Percentiles rank a stretch among this genome's conserved stretches.
These are phyloP conservation scores for Hansenula lynferdii DNA, from an alignment of 1,139 yeast species.

Conservation along the genomic window DNA sequence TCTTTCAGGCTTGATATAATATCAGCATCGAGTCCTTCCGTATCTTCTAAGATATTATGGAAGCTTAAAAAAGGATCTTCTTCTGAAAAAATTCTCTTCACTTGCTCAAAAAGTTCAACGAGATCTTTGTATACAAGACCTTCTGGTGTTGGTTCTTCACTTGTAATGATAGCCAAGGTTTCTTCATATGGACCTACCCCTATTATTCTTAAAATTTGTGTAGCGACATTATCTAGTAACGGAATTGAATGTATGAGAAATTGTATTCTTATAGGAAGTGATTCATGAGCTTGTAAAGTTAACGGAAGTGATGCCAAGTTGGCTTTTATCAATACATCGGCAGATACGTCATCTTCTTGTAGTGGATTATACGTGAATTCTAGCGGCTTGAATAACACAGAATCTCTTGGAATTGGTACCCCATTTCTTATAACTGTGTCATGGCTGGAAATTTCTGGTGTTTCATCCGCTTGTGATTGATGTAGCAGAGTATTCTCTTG, in stretches of 20 bases:
- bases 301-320: conserved; percentile 57
- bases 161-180: conserved; percentile 66
- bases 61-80: conserved; percentile 66
- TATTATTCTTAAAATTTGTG: conserved; percentile 65
- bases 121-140: conserved; percentile 66
- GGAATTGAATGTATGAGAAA: conserved; percentile 63
- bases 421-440: conserved; percentile 25
- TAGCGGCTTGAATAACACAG: conserved; percentile 30
- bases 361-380: conserved; percentile 11
- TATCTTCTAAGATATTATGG: conserved; percentile 32
- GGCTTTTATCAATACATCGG: conserved; percentile 37
- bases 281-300: conserved; percentile 49
- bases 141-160: conserved; percentile 61
- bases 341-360: conserved; percentile 12
- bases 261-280: conserved; percentile 56
- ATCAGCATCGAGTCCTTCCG: conserved; percentile 5
- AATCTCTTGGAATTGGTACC: conserved; percentile 30
- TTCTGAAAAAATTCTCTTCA: conserved; percentile 55
- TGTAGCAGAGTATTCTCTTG: not conserved
- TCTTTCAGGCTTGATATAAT: conserved; percentile 11
- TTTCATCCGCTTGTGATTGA: not conserved
- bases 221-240: conserved; percentile 66
- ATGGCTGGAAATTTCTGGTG: no score
- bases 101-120: conserved; percentile 70
- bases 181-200: conserved; percentile 72